Base-by-base conservation (phyloP, 345 rosid genomes). In the Atalantia buxifolia region DNA sequence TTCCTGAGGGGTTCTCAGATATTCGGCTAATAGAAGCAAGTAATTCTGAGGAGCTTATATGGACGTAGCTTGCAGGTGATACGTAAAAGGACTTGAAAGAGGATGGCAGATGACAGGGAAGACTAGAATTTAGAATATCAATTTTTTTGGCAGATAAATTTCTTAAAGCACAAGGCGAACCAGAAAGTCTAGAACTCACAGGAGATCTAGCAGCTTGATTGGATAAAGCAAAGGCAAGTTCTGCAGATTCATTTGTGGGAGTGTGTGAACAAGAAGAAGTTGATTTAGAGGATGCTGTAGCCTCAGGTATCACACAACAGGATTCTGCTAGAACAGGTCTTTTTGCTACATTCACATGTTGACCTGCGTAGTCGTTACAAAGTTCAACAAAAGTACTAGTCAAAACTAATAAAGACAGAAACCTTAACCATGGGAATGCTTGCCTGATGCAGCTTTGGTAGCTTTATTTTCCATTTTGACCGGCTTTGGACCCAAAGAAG, bases 371-470 rank as follows among this genome's bases (percentile, higher is more conserved):
- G 31, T 35, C 50, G 62, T 61, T 40, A 63, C 8, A 36, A 36
- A 69, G 33, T 62, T 25, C 50, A 22, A 42, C 9, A 14, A 14
- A 60, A 69, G 2, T 35, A 55, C 50, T 7, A 53, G 3, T 53
- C 9, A 25, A 36, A 28, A 61, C 38, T 12, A 50, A 36, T 28
- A 13, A 73, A n/a, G 28, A 6, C 6, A 18, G 27, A 12, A 38
- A 33, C 38, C 21, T 19, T 42, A 22, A 6, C 55, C 28, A 64
- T 22, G 4, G 16, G 21, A 38, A 22, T 14, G 27, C 67, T 78
- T 78, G 85, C 88, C 85, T 9, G 68, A 71, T 33, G 81, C 76
- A 74, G 66, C 62, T 69, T 77, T 83, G 74, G 84, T 66, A 65
- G 63, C 30, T 72, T 71, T 80, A 35, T 69, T 71, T 63, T 78